These are phyloP conservation scores for Diaporthe vaccinii DNA, from an alignment of 2,329 filamentous ascomycete species.

Conservation along the genomic window DNA sequence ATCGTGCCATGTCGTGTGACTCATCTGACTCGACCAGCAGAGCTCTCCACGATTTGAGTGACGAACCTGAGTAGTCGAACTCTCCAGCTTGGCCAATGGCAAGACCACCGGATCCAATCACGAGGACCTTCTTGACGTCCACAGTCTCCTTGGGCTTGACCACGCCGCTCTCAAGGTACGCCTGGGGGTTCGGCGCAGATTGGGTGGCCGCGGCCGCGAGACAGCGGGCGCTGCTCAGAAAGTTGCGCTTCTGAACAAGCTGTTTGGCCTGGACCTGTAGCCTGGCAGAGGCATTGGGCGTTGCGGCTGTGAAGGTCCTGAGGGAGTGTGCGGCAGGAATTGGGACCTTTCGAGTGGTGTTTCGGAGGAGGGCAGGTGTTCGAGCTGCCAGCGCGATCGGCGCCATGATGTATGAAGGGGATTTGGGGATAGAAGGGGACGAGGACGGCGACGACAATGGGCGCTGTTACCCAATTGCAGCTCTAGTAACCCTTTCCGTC, in stretches of 20 bases:
- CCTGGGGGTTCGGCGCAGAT: slow-evolving; percentile 83
- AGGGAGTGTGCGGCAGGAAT: slow-evolving; percentile 58
- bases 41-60: slow-evolving; percentile 34
- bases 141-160: slow-evolving; percentile 85
- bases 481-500: slow-evolving; percentile 37
- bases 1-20: slow-evolving; percentile 44
- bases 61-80: slow-evolving; percentile 97
- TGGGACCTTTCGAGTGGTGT: slow-evolving; percentile 63
- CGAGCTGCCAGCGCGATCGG: slow-evolving; percentile 65
- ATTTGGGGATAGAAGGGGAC: slow-evolving; percentile 43
- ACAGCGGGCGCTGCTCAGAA: slow-evolving; percentile 61
- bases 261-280: slow-evolving; percentile 51
- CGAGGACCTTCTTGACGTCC: slow-evolving; percentile 95
- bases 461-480: slow-evolving; percentile 38
- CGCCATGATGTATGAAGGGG: slow-evolving; percentile 55
- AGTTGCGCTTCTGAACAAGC: slow-evolving; percentile 61
- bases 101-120: slow-evolving; percentile 95
- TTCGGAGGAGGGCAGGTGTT: slow-evolving; percentile 70
- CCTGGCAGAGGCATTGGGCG: slow-evolving; percentile 51
- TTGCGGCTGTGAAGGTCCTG: slow-evolving; percentile 57
- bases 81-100: slow-evolving; percentile 98
- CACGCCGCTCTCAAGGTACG: slow-evolving; percentile 89
- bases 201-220: slow-evolving; percentile 64
- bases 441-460: slow-evolving; percentile 36
- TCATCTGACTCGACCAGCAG: slow-evolving; percentile 42